phyloP scores from a whole-genome alignment of 495 filamentous ascomycete genomes.

The Podospora conica region DNA sequence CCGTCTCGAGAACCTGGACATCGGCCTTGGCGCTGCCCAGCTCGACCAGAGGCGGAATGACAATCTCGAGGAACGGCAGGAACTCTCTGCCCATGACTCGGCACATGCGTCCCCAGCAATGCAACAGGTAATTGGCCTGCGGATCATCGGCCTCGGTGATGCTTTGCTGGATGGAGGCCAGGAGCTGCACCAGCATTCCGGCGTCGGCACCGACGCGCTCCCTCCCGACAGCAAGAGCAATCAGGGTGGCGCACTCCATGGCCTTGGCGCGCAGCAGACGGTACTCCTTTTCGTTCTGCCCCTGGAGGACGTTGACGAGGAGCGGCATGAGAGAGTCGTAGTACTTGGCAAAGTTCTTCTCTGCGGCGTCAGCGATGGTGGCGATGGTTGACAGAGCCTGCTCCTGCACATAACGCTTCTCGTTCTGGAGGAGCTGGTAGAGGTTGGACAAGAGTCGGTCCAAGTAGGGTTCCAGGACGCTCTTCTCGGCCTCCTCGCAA shows the following conservation, averaged over 20 bases:
- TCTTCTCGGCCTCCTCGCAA: constrained; percentile 96
- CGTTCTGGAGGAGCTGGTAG: constrained; percentile 75
- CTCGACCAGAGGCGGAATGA: constrained; percentile 90
- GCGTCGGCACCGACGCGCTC: constrained; percentile 86
- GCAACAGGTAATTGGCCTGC: constrained; percentile 92
- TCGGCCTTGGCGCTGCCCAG: constrained; percentile 94
- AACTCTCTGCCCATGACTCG: constrained; percentile 87
- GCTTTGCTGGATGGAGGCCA: constrained; percentile 78
- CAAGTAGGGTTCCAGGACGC: constrained; percentile 86
- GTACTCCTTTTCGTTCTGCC: constrained; percentile 88
- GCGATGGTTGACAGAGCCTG: constrained; percentile 98
- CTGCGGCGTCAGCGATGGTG: constrained; percentile 96
- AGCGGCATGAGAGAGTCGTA: constrained; percentile 94
- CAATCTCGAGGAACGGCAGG: constrained; percentile 80
- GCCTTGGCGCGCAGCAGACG: constrained; percentile 90
- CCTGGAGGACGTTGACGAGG: constrained; percentile 78
- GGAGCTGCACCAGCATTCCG: constrained; percentile 71
- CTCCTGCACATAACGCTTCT: constrained; percentile 94
- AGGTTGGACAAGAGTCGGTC: constrained; percentile 78
- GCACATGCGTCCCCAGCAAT: constrained; percentile 99
- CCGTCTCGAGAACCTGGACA: constrained; percentile 92
- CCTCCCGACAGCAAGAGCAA: constrained; percentile 91
- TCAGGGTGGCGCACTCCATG: constrained; percentile 98
- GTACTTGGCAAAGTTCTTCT: constrained; percentile 91
- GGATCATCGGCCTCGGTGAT: constrained; percentile 93